These are phyloP conservation scores for Rhodotorula sp. DNA, from an alignment of 1,284 basidiomycete genomes.

Conservation along the genomic window DNA sequence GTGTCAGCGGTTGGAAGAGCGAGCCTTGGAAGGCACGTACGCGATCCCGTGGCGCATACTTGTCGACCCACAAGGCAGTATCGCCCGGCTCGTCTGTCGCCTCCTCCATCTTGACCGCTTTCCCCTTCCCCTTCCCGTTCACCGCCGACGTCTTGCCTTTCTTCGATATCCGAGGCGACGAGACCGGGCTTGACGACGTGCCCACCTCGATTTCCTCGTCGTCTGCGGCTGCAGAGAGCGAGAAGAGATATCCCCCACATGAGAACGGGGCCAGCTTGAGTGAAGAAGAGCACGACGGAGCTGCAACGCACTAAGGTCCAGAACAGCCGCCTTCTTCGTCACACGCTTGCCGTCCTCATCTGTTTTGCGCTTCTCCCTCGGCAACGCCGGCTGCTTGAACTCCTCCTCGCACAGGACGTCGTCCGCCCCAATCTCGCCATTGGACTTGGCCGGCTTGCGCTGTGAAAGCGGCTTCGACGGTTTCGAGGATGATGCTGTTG, in stretches of 20 bases:
- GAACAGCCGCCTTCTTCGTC: slow-evolving; percentile 42
- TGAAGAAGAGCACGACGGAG: rapidly evolving
- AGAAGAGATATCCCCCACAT: background rate
- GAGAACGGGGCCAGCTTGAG: background rate
- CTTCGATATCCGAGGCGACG: background rate
- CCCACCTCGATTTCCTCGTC: slow-evolving; percentile 21
- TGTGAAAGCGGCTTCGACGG: background rate
- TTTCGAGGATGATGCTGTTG: background rate
- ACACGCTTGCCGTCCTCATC: slow-evolving; percentile 55
- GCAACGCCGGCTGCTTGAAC: slow-evolving; percentile 9
- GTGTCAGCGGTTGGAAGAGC: background rate
- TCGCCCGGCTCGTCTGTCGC: background rate
- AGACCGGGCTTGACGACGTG: background rate
- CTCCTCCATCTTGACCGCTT: background rate
- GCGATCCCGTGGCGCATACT: slow-evolving; percentile 65
- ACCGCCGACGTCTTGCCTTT: slow-evolving; percentile 24
- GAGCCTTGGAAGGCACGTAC: slow-evolving; percentile 50
- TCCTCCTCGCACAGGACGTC: slow-evolving; percentile 41
- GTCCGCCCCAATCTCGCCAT: background rate
- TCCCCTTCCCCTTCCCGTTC: slow-evolving; percentile 54
- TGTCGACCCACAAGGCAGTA: slow-evolving; percentile 67
- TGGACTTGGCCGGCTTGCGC: slow-evolving; percentile 34
- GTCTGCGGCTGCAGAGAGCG: background rate
- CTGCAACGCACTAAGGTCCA: slow-evolving; percentile 37
- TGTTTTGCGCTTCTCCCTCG: background rate